Conservation (phyloP, 1,284 basidiomycete species). For the Trichosporon asahii region DNA sequence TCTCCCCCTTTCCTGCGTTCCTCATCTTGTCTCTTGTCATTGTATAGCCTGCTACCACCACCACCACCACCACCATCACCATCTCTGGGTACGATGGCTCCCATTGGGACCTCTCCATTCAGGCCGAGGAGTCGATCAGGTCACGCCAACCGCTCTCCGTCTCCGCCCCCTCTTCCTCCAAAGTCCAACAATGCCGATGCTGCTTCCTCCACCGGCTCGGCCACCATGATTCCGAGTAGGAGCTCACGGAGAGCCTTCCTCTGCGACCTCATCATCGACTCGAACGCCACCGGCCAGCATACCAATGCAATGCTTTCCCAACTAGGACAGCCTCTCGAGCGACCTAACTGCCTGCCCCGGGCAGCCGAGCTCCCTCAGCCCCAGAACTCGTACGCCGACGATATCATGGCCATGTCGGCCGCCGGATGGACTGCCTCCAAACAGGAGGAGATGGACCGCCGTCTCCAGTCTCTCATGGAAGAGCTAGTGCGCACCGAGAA, state of each 20-base stretch:
- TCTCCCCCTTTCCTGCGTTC: background rate
- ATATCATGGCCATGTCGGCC: background rate
- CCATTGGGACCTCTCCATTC: slow-evolving; percentile 23
- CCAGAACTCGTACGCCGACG: slow-evolving; percentile 20
- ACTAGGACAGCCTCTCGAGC: slow-evolving; percentile 39
- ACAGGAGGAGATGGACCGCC: slow-evolving; percentile 36
- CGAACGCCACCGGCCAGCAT: slow-evolving; percentile 35
- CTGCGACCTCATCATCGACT: slow-evolving; percentile 46
- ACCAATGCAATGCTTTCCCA: slow-evolving; percentile 38
- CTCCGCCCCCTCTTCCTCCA: slow-evolving; percentile 18
- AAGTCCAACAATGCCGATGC: slow-evolving; percentile 10
- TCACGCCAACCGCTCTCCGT: slow-evolving; percentile 11
- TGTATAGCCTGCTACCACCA: background rate
- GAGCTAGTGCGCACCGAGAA: slow-evolving; percentile 49
- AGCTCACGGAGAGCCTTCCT: slow-evolving; percentile 41
- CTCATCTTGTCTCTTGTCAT: background rate
- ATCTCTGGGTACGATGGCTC: slow-evolving; percentile 17
- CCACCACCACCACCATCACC: slow-evolving; percentile 6
- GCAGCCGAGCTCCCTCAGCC: slow-evolving; percentile 25
- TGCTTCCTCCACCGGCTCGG: slow-evolving; percentile 24
- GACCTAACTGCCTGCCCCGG: slow-evolving; percentile 30
- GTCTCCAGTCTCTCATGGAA: slow-evolving; percentile 37
- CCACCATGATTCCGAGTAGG: slow-evolving; percentile 23
- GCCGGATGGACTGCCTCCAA: slow-evolving; percentile 29
- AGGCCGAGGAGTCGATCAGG: slow-evolving; percentile 18